phyloP scores from a whole-genome alignment of 495 filamentous ascomycete genomes.

The Parachaetomium inaequale region DNA sequence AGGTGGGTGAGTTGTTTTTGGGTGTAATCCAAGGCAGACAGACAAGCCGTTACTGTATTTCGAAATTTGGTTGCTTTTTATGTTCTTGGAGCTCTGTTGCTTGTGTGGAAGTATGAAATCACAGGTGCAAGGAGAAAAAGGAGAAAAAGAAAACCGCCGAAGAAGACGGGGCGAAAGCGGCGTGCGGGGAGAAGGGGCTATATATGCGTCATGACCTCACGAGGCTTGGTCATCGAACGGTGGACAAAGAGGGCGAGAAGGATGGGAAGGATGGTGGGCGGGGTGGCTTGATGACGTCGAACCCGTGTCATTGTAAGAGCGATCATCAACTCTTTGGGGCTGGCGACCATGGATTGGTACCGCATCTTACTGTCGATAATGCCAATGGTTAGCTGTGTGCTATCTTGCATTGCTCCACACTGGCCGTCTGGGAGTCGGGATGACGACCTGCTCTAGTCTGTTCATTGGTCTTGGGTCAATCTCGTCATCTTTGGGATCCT shows the following conservation, averaged over 20 bases:
- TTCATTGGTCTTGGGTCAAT: too few relatives aligned
- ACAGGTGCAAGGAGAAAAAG: background rate
- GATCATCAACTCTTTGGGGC: background rate
- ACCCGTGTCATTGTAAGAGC: background rate
- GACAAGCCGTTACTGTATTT: background rate
- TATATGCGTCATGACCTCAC: slow-evolving; percentile 3
- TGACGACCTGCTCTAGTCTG: too few relatives aligned
- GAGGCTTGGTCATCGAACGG: background rate
- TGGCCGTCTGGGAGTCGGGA: too few relatives aligned
- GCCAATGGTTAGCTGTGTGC: too few relatives aligned
- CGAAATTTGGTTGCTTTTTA: background rate
- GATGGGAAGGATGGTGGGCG: background rate
- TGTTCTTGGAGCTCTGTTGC: background rate
- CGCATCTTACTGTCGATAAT: background rate
- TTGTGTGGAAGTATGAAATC: background rate
- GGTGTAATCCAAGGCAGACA: background rate
- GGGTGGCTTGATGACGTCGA: slow-evolving; percentile 8
- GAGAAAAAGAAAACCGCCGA: too few relatives aligned
- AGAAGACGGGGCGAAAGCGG: background rate
- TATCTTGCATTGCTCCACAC: too few relatives aligned
- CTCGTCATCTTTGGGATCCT: too few relatives aligned
- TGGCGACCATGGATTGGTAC: too few relatives aligned
- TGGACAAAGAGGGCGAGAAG: too few relatives aligned
- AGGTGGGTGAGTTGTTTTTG: background rate
- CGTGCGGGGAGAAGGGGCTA: background rate